Base-by-base conservation (phyloP, 2,329 filamentous ascomycete genomes). In the Iodosphaeria phyllophila region DNA sequence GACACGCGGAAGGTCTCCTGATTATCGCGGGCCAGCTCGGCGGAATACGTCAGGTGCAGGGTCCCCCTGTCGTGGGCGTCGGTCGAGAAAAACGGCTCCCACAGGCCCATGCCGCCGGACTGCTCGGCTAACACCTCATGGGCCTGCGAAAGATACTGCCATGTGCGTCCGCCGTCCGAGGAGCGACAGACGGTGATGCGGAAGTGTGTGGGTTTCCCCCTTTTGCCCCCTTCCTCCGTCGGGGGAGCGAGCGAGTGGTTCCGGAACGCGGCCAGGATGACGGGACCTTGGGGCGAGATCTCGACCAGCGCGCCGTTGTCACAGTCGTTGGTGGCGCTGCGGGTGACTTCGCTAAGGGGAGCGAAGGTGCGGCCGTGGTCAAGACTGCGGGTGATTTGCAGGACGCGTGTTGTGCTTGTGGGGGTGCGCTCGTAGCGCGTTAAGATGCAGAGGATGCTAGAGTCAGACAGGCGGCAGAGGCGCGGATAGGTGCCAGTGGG, bases 101-200 rank as follows among this genome's bases (percentile, higher is more conserved):
- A 60, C 11, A 60, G 39, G 0, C 57, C 57, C 27, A 46, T 52
- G 27, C 58, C 54, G 1, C 37, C 34, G 10, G 47, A 54, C 26
- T 48, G 44, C 3, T 46, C 46, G 2, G 52, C 44, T 20, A 41
- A 53, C 6, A 38, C 56, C 41, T 59, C 49, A 0, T 40, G 42
- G 4, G 55, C 57, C 34, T 60, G 55, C 13, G 52, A 48, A 3
- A 51, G 42, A 33, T 46, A 60, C 4, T 30, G 30, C 56, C 56
- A 61, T 4, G 35, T 44, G 2, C 39, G 41, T 1, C 56, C 57
- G 23, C 47, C 50, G 31, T 61, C 54, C 2, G 27, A 35, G 16
- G 53, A 58, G 25, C 52, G 48, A 30, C 55, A 61, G 9, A 61
- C 54, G 0, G 57, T 61, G 35, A 61, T 59, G 16, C 57, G 54